Base-by-base conservation (phyloP, 2,329 filamentous ascomycete genomes). In the Alternaria triticina region DNA sequence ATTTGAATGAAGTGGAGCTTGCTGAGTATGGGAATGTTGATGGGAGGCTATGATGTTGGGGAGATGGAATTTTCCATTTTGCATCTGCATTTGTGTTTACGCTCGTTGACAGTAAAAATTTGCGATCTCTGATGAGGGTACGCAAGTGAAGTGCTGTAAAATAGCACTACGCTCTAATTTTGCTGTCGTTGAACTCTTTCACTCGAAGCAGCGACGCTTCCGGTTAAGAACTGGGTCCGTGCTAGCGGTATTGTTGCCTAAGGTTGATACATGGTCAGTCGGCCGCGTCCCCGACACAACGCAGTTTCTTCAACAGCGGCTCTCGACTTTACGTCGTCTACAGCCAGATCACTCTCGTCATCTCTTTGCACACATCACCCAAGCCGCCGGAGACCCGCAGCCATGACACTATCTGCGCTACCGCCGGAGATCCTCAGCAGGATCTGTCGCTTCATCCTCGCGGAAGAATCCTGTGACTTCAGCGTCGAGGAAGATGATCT, bases 1-100 rank as follows among this genome's bases (percentile, higher is more conserved):
- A 75, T 67, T 57, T 77, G 46, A 70, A 75, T 60, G 73, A 75
- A 59, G 62, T 77, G 57, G 67, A 74, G 59, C 22, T 71, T 61
- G 72, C 69, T 4, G 72, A 76, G 55, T 75, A 77, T 62, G 72
- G 64, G 5, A 67, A 68, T 65, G 64, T 72, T 9, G 71, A 73
- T 70, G 68, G 45, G 7, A 20, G 52, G 4, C 12, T 61, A 2
- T 61, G 30, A 61, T 13, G 12, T 3, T 9, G 13, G 15, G 11
- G 17, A 45, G 3, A 13, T 30, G 11, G 3, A 17, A 17, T 15
- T 28, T 28, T 28, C 10, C 11, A 25, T 28, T 28, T 5, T 28
- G 33, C 33, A 2, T n/a, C 33, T 40, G 33, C 33, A n/a, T n/a
- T 10, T 5, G 15, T n/a, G 2, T 40, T 5, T 0, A 40, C 15